Percentiles rank a stretch among this genome's conserved stretches.
Evolutionary conservation across 139 green algal genomes (phyloP).

Genomic region (Penium margaritaceum): DNA sequence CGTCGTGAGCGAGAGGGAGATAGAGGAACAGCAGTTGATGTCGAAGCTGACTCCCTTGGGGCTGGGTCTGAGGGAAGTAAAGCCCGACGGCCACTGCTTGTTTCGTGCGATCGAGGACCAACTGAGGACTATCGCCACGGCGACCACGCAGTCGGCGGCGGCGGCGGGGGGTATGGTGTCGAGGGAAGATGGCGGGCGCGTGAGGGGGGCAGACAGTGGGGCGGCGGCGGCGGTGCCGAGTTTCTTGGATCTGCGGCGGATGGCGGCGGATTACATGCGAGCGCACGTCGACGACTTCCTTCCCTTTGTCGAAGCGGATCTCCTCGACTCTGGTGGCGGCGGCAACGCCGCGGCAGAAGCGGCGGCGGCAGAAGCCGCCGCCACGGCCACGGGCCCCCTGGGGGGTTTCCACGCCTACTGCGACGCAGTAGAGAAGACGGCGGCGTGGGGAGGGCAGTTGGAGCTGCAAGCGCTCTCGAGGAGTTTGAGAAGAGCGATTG

Average conservation of each 20-base stretch:
- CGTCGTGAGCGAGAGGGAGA: slow-evolving; percentile 57
- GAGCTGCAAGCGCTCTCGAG: slow-evolving; percentile 75
- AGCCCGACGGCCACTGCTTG: slow-evolving; percentile 87
- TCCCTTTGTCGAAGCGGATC: slow-evolving; percentile 57
- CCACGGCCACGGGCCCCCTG: slow-evolving; percentile 26
- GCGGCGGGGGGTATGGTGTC: too few species aligned
- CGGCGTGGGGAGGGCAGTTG: slow-evolving; percentile 81
- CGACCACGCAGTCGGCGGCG: neutral
- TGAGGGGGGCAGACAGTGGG: too few species aligned
- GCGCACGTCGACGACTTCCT: slow-evolving; percentile 56
- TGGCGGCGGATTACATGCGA: slow-evolving; percentile 69
- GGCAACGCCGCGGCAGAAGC: too few species aligned
- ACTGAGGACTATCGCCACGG: slow-evolving; percentile 45
- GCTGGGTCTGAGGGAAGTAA: slow-evolving; percentile 68
- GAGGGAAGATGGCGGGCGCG: too few species aligned
- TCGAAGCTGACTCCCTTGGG: slow-evolving; percentile 59
- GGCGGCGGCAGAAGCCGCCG: neutral
- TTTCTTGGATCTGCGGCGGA: slow-evolving; percentile 57
- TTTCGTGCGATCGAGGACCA: slow-evolving; percentile 83
- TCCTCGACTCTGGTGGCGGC: too few species aligned
- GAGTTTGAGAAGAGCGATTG: slow-evolving; percentile 61
- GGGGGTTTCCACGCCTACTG: slow-evolving; percentile 67
- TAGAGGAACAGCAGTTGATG: slow-evolving; percentile 61
- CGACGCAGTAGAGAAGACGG: slow-evolving; percentile 62
- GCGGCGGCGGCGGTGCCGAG: too few species aligned